These are phyloP conservation scores for Prunus yedoensis DNA, from an alignment of 331 rosid genomes.

Conservation along the genomic window DNA sequence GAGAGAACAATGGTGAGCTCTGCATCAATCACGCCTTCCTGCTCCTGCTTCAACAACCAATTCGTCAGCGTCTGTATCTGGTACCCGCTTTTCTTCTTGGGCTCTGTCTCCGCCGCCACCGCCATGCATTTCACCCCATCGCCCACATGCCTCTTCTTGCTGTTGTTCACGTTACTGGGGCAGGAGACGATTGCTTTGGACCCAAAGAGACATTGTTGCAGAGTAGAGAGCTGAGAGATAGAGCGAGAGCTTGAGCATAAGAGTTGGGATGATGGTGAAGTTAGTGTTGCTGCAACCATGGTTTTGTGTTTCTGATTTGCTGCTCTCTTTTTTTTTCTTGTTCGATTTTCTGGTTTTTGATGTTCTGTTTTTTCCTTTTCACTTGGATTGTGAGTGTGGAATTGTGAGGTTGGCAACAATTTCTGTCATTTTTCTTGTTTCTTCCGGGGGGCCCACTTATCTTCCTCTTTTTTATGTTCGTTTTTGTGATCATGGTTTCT, in stretches of 20 bases:
- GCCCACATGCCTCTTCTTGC: slow-evolving; percentile 35
- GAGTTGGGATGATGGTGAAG: slow-evolving; percentile 47
- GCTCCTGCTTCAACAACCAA: slow-evolving; percentile 88
- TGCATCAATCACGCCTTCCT: slow-evolving; percentile 72
- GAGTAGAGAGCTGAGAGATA: slow-evolving; percentile 45
- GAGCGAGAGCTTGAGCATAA: slow-evolving; percentile 47
- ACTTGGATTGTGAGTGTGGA: slow-evolving; percentile 26
- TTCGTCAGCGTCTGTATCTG: slow-evolving; percentile 67
- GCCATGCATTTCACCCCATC: slow-evolving; percentile 66
- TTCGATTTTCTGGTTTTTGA: background rate
- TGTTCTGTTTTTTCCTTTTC: background rate
- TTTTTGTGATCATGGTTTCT: slow-evolving; percentile 22
- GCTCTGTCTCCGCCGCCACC: slow-evolving; percentile 48
- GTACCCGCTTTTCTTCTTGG: slow-evolving; percentile 54
- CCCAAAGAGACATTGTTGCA: slow-evolving; percentile 49
- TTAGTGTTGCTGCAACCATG: slow-evolving; percentile 61
- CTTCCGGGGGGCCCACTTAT: slow-evolving; percentile 39
- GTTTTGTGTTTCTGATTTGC: background rate
- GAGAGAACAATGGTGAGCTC: slow-evolving; percentile 88
- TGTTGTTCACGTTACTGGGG: slow-evolving; percentile 8
- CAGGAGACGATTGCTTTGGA: slow-evolving; percentile 36
- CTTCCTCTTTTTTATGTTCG: slow-evolving; percentile 13
- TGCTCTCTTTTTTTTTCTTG: background rate
- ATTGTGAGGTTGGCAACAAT: slow-evolving; percentile 40
- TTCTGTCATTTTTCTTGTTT: slow-evolving; percentile 12